Evolutionary conservation across 2,329 filamentous ascomycete genomes (phyloP), one percentile per base, ranked within the genome.

Genomic region (Pseudofabraea citricarpa): DNA sequence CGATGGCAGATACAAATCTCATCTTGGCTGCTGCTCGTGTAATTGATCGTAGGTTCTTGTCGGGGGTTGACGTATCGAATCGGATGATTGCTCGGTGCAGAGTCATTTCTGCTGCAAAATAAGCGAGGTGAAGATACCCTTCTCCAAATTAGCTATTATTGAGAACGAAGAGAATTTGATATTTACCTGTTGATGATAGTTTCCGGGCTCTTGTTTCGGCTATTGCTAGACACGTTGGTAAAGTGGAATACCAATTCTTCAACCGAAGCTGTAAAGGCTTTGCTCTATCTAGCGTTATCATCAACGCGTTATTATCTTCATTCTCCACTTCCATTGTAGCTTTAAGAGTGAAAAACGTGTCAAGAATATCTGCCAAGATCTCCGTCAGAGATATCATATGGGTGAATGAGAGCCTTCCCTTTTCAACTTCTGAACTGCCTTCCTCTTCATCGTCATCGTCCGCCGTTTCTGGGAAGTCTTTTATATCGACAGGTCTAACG

Each of bases 11-110:
- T 6, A 64, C 64, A 1, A 72, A 56, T 2, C 68, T 64, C 6
- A 60, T 53, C 12, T 62, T 59, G n/a, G 67, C 69, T 2, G 67
- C 68, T 2, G 47, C 36, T 8, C 55, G 45, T 6, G 53, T 56
- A 26, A 56, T 52, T 2, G 47, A 41, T 19, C 49, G 41, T 13
- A 57, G 42, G 6, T 43, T 36, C 9, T 46, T 32, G 35, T 55
- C 45, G 12, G 44, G 50, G 15, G 45, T 43, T 10, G 38, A 41
- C 0, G 62, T 63, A 22, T 70, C 61, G 21, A 68, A 69, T 9
- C 73, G 64, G 3, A 76, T 63, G 39, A 77, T 69, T 3, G 68
- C 69, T 3, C 73, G 68, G 51, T 75, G 72, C 1, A 77, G 62
- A 27, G 72, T 69, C 38, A 75, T 70, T 47, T 75, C 73, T 0